Conservation (phyloP, 2,329 filamentous ascomycete genomes). For the Pseudonectria buxi region DNA sequence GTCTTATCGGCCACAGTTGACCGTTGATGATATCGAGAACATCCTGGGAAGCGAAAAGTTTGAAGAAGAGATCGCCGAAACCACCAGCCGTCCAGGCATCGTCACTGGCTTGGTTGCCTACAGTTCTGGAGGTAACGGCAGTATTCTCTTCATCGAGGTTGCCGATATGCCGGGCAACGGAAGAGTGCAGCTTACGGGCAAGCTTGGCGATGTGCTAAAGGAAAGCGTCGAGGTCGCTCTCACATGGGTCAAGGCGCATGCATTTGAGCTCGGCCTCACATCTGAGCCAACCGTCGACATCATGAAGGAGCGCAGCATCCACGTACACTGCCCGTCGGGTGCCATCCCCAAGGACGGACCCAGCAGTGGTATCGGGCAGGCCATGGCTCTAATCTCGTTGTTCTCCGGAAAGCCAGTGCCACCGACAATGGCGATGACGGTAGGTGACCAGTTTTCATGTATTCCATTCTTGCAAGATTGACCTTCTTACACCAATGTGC, state of each 20-base stretch:
- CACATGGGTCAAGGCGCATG: constrained; percentile 95
- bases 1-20: constrained; percentile 67
- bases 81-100: constrained; percentile 74
- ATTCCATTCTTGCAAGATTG: constrained; percentile 1
- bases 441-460: constrained; percentile 29
- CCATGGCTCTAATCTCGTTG: constrained; percentile 83
- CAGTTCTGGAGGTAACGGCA: constrained; percentile 84
- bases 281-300: constrained; percentile 79
- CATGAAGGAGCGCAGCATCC: constrained; percentile 89
- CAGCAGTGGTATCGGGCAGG: constrained; percentile 86
- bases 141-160: constrained; percentile 96
- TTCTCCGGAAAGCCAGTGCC: constrained; percentile 83
- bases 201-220: constrained; percentile 92
- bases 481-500: constrained; percentile 19
- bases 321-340: constrained; percentile 92
- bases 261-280: constrained; percentile 81
- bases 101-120: constrained; percentile 96
- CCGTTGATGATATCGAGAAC: constrained; percentile 73
- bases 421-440: constrained; percentile 91
- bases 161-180: constrained; percentile 94
- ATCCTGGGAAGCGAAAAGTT: constrained; percentile 91
- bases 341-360: constrained; percentile 91
- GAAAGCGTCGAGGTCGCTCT: constrained; percentile 94
- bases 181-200: constrained; percentile 89
- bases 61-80: constrained; percentile 92